Base-by-base conservation (phyloP, 352 stramenopile species). In the Phytopythium montanum region DNA sequence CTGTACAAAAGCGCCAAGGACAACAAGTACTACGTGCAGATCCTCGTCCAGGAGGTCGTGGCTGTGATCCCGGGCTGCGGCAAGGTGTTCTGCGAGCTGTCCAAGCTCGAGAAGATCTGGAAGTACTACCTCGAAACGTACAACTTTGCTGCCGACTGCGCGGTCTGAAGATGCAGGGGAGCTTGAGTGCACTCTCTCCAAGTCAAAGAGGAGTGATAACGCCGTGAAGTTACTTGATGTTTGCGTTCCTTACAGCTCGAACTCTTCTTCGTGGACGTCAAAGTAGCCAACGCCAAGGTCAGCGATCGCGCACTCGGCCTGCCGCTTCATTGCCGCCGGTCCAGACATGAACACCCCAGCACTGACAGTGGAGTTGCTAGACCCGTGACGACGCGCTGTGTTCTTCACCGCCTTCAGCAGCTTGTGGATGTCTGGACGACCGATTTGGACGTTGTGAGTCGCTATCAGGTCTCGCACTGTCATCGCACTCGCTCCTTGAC, bases 91-190 rank as follows among this genome's bases (percentile, higher is more conserved):
- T 87, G 80, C 53, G 66, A 81, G 18, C 41, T 90, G 1, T 68
- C 61, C 10, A 78, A 66, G 34, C 65, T 86, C 31, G 68, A 78
- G 42, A 45, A 68, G 28, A 59, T 87, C 44, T 90, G 79, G 79
- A 61, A 64, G 28, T 84, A 77, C 59, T 78, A 85, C 60, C 66
- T 90, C 60, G 56, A 72, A 44, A 34, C 68, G n/a, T 76, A 83
- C 62, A 59, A 77, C 55, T 76, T 79, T 31, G 42, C 68, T 23
- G 56, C 28, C 7, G 62, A 72, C 9, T 81, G 73, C 44, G 51
- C 58, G 2, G 45, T 79, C 19, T 76, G 69, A 57, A 28, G 41
- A 16, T 2, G 41, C 8, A 19, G 18, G n/a, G 16, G 8, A 45
- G 18, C 39, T 25, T 19, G 19, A 14, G 18, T 16, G 39, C 29